These are phyloP conservation scores for Filosporella fistucella DNA, from an alignment of 495 filamentous ascomycete genomes.

Conservation along the genomic window DNA sequence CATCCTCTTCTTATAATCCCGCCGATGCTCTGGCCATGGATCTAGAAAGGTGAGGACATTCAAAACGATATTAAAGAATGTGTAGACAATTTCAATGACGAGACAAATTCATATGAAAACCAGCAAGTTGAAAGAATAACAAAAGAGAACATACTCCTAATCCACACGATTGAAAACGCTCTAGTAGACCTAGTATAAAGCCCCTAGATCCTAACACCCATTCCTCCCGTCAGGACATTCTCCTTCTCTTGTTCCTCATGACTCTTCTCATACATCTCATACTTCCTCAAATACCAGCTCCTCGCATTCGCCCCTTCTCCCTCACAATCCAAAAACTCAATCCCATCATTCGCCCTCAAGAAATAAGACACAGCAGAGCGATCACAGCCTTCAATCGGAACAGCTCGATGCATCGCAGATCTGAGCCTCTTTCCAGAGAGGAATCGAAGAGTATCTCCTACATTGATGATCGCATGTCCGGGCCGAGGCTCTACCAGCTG, in stretches of 20 bases:
- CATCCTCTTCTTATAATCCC: no score
- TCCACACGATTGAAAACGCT: no score
- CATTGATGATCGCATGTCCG: conserved; percentile 47
- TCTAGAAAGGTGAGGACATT: no score
- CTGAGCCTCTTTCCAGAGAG: conserved; percentile 42
- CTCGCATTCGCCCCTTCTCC: neutral
- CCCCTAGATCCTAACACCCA: no score
- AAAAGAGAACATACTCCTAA: no score
- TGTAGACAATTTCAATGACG: no score
- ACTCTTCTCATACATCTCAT: neutral
- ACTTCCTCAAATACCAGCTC: neutral
- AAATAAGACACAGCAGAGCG: conserved; percentile 53
- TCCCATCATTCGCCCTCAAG: conserved; percentile 46
- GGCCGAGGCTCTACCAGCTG: conserved; percentile 26
- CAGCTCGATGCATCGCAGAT: conserved; percentile 50
- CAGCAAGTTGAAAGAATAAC: no score
- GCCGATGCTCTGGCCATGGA: no score
- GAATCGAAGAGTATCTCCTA: conserved; percentile 52
- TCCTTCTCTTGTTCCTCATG: neutral
- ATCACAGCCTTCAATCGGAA: conserved; percentile 31
- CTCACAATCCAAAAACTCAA: conserved; percentile 42
- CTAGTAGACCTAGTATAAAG: no score
- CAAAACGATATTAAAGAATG: no score
- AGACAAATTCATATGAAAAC: no score
- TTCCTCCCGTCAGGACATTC: neutral